A percentile compares a stretch with the other conserved stretches of the same genome.
These are phyloP conservation scores for Cercospora sojina DNA, from an alignment of 2,329 filamentous ascomycete species.

Conservation along the genomic window DNA sequence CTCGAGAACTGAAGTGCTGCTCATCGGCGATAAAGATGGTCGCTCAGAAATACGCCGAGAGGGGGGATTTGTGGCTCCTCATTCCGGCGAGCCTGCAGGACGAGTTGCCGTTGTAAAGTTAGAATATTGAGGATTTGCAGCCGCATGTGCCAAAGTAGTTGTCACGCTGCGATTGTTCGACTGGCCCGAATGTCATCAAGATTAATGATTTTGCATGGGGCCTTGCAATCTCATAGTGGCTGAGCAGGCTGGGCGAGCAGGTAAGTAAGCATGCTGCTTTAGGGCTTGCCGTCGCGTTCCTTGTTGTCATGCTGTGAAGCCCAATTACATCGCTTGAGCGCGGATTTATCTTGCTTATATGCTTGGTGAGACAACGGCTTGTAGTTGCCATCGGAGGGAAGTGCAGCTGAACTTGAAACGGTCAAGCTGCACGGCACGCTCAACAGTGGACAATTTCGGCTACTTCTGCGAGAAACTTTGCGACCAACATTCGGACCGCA, in stretches of 20 bases:
- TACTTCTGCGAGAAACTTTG: background rate
- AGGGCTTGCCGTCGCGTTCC: background rate
- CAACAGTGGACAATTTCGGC: background rate
- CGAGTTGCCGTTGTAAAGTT: background rate
- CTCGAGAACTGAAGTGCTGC: background rate
- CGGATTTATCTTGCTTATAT: background rate
- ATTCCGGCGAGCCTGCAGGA: background rate
- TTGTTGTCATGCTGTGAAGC: background rate
- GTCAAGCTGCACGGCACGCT: background rate
- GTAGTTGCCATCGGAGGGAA: background rate
- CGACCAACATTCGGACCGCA: background rate
- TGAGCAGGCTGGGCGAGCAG: background rate
- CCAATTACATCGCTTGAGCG: background rate
- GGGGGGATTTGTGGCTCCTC: background rate
- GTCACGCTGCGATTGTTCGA: background rate
- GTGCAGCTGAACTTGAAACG: background rate
- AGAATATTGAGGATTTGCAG: background rate
- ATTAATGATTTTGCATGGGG: background rate
- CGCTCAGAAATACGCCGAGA: background rate
- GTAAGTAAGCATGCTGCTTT: background rate
- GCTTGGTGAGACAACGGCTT: background rate
- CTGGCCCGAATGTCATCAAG: background rate
- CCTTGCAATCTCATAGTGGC: background rate
- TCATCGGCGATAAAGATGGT: background rate
- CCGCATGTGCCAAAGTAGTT: background rate